Evolutionary conservation across 2,329 filamentous ascomycete species (phyloP), one percentile per base, ranked within the genome.

Genomic region (Fusarium piperis): DNA sequence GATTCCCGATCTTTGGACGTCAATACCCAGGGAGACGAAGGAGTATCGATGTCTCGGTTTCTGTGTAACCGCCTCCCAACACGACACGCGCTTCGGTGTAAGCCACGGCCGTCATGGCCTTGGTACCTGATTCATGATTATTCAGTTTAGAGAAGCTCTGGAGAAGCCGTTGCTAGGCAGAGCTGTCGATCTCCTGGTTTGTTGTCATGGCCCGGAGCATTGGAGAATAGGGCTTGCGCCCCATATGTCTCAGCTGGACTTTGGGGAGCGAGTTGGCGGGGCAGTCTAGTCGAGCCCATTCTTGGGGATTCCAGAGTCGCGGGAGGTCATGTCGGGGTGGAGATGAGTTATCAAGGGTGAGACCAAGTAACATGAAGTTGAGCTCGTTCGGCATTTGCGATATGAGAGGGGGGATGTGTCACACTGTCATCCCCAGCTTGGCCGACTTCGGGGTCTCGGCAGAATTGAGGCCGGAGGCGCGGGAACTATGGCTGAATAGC

Each of bases 261-360:
- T 64, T 60, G 62, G 51, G 55, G 56, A 62, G 36, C 33, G 26
- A 61, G 69, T 68, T 70, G 68, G 57, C 62, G 35, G 63, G 60
- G 48, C 58, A 63, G 26, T 59, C n/a, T 30, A 28, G 28, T 23
- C 10, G 51, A 52, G 36, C 41, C 39, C 18, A 51, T 61, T 12
- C 69, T 70, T 70, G 59, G 52, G 39, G 61, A 73, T 70, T 65
- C 73, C 60, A 33, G 64, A 46, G 46, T 23, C 41, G 56, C 58
- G 48, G 56, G 64, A 64, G 20, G 26, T 68, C 64, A 63, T 70
- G 30, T 72, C 48, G 39, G 30, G 41, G 36, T 56, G 62, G 55
- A 60, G 53, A 62, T 53, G 55, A 53, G 44, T 59, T 55, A 69
- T 46, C 44, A 36, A 48, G 63, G 48, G 33, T 60, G 55, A 70